phyloP scores from a whole-genome alignment of 495 filamentous ascomycete species.

The Bryoglossum gracile region DNA sequence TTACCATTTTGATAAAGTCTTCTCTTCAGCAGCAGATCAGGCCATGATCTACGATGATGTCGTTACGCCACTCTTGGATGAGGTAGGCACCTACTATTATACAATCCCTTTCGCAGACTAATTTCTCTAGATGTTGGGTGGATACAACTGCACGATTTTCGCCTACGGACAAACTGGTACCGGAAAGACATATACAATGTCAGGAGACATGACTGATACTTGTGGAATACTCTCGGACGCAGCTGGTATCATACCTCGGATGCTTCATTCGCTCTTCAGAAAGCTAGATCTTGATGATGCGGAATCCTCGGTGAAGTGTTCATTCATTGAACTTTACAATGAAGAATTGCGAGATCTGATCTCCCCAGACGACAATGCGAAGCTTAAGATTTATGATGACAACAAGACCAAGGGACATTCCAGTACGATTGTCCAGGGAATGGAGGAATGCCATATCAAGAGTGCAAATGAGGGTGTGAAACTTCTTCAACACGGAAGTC shows the following conservation, averaged over 20 bases:
- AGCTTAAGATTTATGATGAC: constrained; percentile 95
- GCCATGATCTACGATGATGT: constrained; percentile 89
- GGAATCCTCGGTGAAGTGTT: constrained; percentile 91
- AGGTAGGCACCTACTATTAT: constrained; percentile 47
- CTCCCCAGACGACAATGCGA: constrained; percentile 67
- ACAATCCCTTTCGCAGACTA: constrained; percentile 8
- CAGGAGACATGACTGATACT: constrained; percentile 87
- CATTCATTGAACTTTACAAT: constrained; percentile 97
- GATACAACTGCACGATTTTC: constrained; percentile 99
- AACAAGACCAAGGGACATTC: constrained; percentile 65
- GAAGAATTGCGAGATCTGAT: constrained; percentile 91
- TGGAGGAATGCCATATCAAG: constrained; percentile 93
- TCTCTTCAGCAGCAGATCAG: constrained; percentile 92
- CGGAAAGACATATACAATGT: constrained; percentile 99
- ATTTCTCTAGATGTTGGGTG: constrained; percentile 67
- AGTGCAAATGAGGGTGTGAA: constrained; percentile 77
- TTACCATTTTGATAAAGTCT: constrained; percentile 95
- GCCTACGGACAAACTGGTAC: constrained; percentile 98
- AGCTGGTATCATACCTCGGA: constrained; percentile 90
- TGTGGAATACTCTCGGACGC: constrained; percentile 79
- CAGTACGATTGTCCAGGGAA: constrained; percentile 84
- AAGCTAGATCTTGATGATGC: constrained; percentile 71
- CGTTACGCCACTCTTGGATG: constrained; percentile 82
- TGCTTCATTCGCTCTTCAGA: constrained; percentile 75
- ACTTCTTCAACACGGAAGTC: constrained; percentile 80